A percentile compares a stretch with the other conserved stretches of the same genome.
Conservation (phyloP, 768 basidiomycete genomes). For the Suillus variegatus region DNA sequence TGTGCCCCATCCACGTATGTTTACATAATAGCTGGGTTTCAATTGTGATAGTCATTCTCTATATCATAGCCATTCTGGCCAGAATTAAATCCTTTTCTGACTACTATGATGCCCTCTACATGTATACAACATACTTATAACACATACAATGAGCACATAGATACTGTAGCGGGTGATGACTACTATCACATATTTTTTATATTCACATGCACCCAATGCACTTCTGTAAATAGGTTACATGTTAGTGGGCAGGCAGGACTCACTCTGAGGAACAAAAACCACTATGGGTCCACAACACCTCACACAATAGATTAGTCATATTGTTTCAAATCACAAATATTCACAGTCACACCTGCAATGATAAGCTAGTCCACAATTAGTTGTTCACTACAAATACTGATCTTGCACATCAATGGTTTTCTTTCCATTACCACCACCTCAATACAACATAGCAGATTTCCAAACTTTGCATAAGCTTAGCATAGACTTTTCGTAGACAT, state of each 20-base stretch:
- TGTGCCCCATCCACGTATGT: neutral
- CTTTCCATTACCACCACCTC: neutral
- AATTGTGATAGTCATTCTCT: neutral
- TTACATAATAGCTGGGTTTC: constrained; percentile 2
- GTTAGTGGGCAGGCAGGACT: neutral
- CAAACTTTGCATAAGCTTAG: too few species aligned
- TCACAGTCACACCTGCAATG: too few species aligned
- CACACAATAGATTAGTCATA: too few species aligned
- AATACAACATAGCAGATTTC: too few species aligned
- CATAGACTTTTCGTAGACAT: too few species aligned
- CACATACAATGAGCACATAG: neutral
- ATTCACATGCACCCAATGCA: neutral
- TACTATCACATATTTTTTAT: neutral
- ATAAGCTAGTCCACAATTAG: neutral
- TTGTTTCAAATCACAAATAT: too few species aligned
- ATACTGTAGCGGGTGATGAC: neutral
- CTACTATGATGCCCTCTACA: too few species aligned
- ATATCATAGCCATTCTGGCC: neutral
- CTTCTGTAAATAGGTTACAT: neutral
- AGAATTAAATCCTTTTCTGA: too few species aligned
- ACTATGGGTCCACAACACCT: too few species aligned
- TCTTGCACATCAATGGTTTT: neutral
- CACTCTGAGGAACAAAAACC: too few species aligned
- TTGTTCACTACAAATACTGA: neutral
- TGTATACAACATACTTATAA: too few species aligned